Evolutionary conservation across 805 yeast genomes (phyloP), one percentile per base, ranked within the genome.

Genomic region (Yarrowia phangngaensis): DNA sequence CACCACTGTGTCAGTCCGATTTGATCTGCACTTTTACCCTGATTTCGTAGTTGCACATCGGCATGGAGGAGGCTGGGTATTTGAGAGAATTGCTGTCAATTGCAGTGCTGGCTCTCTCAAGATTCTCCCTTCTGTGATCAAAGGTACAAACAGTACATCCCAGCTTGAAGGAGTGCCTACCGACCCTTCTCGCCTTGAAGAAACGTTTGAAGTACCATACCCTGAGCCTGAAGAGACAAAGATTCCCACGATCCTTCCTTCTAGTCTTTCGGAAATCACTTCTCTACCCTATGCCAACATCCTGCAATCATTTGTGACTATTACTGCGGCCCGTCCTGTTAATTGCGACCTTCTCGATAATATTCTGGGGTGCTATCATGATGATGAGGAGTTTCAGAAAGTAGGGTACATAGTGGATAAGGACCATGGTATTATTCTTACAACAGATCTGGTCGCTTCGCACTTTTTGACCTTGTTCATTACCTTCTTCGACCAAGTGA

Each of bases 341-440:
- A 38, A 38, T 16, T 38, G 45, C 6, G 45, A 38, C 45, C 19
- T 24, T 13, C 7, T 19, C 1, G 45, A 38, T 12, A 8, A 13
- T 4, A 19, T 26, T 3, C 24, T 26, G 6, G n/a, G 24, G 4
- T 23, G 32, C 2, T 24, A 26, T 6, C 45, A 38, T 11, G 26
- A 23, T 7, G 45, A 38, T 8, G 45, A 38, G n/a, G 45, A 38
- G 45, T 38, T 22, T 24, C 23, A 26, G 19, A 38, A 96, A 13
- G 85, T 95, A 0, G 97, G 97, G 2, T 89, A 88, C 63, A 85
- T 89, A 4, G 96, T 89, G 8, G 97, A 89, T 63, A 73, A 89
- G 2, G 70, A 75, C 48, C 65, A 77, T 14, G 97, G 97, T 8
- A 76, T 88, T 52, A 86, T 89, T 53, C 71, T 89, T 61, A 89